These are phyloP conservation scores for Mesotaenium endlicherianum DNA, from an alignment of 139 green algal genomes.

Conservation along the genomic window DNA sequence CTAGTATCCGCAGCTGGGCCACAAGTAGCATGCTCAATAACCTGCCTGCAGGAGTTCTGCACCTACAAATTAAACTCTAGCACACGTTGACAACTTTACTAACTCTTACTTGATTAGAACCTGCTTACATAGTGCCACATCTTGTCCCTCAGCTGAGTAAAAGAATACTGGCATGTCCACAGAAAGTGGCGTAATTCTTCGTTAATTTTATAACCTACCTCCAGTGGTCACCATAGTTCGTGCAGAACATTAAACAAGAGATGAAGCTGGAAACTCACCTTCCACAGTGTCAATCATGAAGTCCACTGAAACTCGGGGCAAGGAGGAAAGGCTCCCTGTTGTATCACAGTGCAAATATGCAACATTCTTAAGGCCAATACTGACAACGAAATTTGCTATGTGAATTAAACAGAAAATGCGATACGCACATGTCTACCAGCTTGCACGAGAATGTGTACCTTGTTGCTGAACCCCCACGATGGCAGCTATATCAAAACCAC, in stretches of 20 bases:
- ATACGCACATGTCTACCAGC: constrained; percentile 12
- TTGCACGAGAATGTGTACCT: constrained; percentile 41
- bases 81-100: no score
- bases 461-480: constrained; percentile 57
- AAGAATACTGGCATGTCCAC: no score
- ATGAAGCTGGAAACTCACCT: constrained; percentile 3
- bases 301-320: constrained; percentile 14
- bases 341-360: background rate
- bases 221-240: no score
- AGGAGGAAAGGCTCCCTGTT: constrained; percentile 15
- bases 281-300: constrained; percentile 40
- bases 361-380: background rate
- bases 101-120: no score
- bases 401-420: background rate
- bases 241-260: background rate
- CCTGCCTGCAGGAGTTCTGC: no score
- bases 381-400: background rate
- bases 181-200: no score
- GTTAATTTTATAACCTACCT: no score
- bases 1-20: no score
- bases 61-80: no score
- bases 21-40: no score
- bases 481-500: constrained; percentile 89
- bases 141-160: no score
- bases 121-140: no score